Conservation (phyloP, 371 early-diverging fungal genomes). For the Basidiobolus heterosporus region DNA sequence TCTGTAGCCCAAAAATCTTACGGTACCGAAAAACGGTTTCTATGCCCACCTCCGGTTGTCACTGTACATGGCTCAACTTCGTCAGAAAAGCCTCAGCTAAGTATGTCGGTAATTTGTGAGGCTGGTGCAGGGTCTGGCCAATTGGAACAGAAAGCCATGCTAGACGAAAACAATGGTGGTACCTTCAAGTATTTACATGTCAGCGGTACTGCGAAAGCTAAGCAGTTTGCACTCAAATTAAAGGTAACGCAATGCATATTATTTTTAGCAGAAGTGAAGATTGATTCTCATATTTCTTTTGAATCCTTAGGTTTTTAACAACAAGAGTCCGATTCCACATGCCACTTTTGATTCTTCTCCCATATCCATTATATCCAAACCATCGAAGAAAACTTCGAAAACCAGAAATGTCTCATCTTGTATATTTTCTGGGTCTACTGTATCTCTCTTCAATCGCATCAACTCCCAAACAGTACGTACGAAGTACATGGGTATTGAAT, state of each 20-base stretch:
- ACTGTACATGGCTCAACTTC: slow-evolving; percentile 11
- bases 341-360: slow-evolving; percentile 51
- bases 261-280: too few species aligned
- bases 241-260: slow-evolving; percentile 13
- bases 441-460: slow-evolving; percentile 20
- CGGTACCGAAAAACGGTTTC: slow-evolving; percentile 70
- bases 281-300: too few species aligned
- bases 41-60: slow-evolving; percentile 69
- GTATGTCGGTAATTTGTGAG: slow-evolving; percentile 43
- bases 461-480: slow-evolving; percentile 71
- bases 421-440: slow-evolving; percentile 35
- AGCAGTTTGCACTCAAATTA: slow-evolving; percentile 51
- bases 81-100: slow-evolving; percentile 28
- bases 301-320: background rate
- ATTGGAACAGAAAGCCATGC: slow-evolving; percentile 26
- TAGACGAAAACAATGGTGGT: slow-evolving; percentile 31
- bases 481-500: slow-evolving; percentile 48
- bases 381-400: slow-evolving; percentile 68
- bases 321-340: slow-evolving; percentile 9
- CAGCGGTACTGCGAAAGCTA: slow-evolving; percentile 57
- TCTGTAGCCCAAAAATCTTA: slow-evolving; percentile 73
- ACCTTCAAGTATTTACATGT: slow-evolving; percentile 58
- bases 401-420: slow-evolving; percentile 57
- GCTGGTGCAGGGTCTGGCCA: slow-evolving; percentile 17
- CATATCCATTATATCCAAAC: slow-evolving; percentile 68